Percentiles rank a stretch among this genome's conserved stretches.
phyloP scores from a whole-genome alignment of 192 early-diverging fungal species.

The Cetraspora pellucida region DNA sequence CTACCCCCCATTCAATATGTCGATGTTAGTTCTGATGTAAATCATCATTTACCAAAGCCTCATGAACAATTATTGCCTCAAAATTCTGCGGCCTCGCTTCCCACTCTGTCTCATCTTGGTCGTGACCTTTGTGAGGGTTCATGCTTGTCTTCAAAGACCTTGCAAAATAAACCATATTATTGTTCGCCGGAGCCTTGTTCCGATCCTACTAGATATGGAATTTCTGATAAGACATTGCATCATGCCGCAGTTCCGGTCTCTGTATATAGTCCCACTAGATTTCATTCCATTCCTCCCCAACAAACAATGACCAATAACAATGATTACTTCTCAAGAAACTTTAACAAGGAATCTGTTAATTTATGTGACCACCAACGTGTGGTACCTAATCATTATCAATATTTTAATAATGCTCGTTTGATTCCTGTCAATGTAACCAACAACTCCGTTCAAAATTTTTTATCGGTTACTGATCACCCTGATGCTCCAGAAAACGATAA shows the following conservation, averaged over 20 bases:
- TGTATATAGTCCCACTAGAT: too few relatives aligned
- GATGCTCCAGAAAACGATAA: constrained; percentile 15
- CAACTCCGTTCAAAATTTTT: background rate
- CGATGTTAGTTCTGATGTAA: background rate
- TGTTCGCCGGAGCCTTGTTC: too few relatives aligned
- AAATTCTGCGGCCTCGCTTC: background rate
- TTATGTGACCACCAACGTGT: background rate
- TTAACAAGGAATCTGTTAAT: too few relatives aligned
- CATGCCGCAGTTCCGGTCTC: too few relatives aligned
- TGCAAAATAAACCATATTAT: too few relatives aligned
- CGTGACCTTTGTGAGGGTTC: background rate
- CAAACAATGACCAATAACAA: background rate
- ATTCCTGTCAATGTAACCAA: background rate
- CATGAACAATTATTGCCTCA: background rate
- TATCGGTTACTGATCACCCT: background rate
- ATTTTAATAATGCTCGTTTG: background rate
- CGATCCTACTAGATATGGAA: too few relatives aligned
- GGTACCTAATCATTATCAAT: too few relatives aligned
- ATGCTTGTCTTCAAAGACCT: background rate
- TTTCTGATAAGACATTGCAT: too few relatives aligned
- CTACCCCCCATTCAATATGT: background rate
- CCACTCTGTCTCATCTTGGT: background rate
- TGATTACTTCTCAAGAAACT: too few relatives aligned
- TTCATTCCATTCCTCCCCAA: too few relatives aligned
- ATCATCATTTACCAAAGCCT: too few relatives aligned